These are phyloP conservation scores for Bromus sterilis DNA, from an alignment of 176 grass and related monocot species.

Conservation along the genomic window DNA sequence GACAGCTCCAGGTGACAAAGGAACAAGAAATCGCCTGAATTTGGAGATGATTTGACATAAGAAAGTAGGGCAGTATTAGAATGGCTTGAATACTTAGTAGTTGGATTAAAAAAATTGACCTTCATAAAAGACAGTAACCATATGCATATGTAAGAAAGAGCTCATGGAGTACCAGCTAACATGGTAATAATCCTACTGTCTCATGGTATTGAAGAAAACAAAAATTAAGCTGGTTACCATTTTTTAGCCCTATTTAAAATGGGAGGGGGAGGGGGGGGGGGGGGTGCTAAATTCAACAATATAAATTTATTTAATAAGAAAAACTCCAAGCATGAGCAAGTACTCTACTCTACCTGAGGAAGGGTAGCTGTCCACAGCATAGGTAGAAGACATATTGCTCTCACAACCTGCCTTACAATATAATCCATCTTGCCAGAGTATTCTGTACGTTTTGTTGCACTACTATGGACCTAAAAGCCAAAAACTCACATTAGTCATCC, in stretches of 20 bases:
- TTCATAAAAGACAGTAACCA: background rate
- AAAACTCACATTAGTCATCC: background rate
- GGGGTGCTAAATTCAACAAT: background rate
- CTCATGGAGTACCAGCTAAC: background rate
- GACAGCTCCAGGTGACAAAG: background rate
- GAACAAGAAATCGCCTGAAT: slow-evolving; percentile 20
- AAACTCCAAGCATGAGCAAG: background rate
- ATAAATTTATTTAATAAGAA: background rate
- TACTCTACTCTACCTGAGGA: slow-evolving; percentile 18
- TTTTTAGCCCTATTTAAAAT: background rate
- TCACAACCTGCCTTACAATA: background rate
- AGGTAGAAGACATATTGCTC: background rate
- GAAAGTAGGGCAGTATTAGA: background rate
- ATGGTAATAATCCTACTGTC: background rate
- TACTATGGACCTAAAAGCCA: background rate
- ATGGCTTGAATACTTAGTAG: background rate
- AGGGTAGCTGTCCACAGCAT: slow-evolving; percentile 3
- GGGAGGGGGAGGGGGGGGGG: too few species aligned
- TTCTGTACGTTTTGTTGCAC: background rate
- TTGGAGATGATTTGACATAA: background rate
- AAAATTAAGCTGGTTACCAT: background rate
- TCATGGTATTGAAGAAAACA: background rate
- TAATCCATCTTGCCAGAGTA: background rate
- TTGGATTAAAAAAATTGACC: background rate
- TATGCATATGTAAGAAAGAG: background rate